These are phyloP conservation scores for Cladosporium colombiae DNA, from an alignment of 2,329 filamentous ascomycete species.

Conservation along the genomic window DNA sequence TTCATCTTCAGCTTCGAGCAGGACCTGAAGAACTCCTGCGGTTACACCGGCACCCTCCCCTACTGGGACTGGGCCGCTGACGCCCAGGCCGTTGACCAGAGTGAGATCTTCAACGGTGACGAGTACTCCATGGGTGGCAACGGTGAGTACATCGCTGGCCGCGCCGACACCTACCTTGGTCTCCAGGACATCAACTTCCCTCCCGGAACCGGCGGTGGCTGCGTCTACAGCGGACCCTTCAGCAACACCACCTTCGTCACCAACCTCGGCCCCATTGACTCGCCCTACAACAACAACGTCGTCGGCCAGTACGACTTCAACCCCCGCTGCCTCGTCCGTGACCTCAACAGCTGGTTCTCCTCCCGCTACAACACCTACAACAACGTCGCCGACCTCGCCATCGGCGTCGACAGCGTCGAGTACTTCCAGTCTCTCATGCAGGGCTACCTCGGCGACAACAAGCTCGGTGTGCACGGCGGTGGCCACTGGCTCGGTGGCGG, in stretches of 20 bases:
- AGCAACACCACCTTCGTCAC: constrained; percentile 42
- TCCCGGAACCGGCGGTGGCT: constrained; percentile 58
- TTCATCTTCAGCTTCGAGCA: constrained; percentile 48
- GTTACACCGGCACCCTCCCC: constrained; percentile 42
- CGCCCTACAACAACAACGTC: constrained; percentile 35
- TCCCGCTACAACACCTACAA: constrained; percentile 26
- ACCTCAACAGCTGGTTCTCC: constrained; percentile 29
- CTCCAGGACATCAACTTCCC: constrained; percentile 41
- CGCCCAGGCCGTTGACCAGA: constrained; percentile 39
- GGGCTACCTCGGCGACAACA: constrained; percentile 34
- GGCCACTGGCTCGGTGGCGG: constrained; percentile 53
- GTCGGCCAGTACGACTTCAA: constrained; percentile 29
- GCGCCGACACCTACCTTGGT: constrained; percentile 32
- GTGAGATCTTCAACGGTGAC: constrained; percentile 57
- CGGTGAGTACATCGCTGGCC: constrained; percentile 32
- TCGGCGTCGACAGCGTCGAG: constrained; percentile 30
- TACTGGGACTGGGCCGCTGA: constrained; percentile 38
- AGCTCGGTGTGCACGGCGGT: constrained; percentile 46
- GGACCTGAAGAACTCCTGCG: constrained; percentile 45
- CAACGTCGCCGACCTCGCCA: constrained; percentile 30
- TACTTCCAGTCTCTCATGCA: constrained; percentile 35
- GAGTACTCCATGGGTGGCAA: constrained; percentile 44
- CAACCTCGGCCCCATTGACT: constrained; percentile 35
- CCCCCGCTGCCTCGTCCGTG: constrained; percentile 30
- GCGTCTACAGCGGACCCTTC: constrained; percentile 55